phyloP scores from a whole-genome alignment of 1,284 basidiomycete species.

The Naganishia cerealis region DNA sequence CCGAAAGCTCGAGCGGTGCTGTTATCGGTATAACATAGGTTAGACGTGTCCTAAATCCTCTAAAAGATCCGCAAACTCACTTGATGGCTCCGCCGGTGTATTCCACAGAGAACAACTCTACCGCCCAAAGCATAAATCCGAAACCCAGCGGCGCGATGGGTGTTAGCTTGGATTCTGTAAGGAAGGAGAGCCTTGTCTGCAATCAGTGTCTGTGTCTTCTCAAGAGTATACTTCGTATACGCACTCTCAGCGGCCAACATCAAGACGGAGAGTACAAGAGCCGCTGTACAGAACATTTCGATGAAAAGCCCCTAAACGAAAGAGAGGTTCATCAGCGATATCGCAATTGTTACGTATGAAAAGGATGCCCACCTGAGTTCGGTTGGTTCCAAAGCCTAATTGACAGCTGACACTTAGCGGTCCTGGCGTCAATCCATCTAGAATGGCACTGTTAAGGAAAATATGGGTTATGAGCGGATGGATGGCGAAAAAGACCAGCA shows the following conservation, averaged over 20 bases:
- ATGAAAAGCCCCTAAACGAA: conserved; percentile 62
- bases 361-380: conserved; percentile 30
- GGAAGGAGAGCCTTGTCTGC: too few species aligned
- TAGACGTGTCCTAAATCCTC: neutral
- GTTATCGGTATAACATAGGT: conserved; percentile 61
- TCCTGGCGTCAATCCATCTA: conserved; percentile 65
- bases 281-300: conserved; percentile 68
- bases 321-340: conserved; percentile 27
- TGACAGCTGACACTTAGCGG: conserved; percentile 62
- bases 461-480: neutral
- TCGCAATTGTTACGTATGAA: neutral
- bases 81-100: conserved; percentile 50
- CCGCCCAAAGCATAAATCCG: conserved; percentile 67
- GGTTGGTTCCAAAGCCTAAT: conserved; percentile 38
- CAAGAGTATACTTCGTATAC: conserved; percentile 35
- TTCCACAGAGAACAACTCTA: conserved; percentile 61
- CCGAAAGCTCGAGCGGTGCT: conserved; percentile 75
- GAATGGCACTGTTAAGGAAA: conserved; percentile 55
- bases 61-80: conserved; percentile 35
- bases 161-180: conserved; percentile 56
- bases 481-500: neutral
- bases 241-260: conserved; percentile 63
- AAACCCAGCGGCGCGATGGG: conserved; percentile 74
- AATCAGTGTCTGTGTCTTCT: conserved; percentile 35
- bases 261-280: conserved; percentile 56